phyloP scores from a whole-genome alignment of 148 eudicot genomes.

The Rheum nobile region DNA sequence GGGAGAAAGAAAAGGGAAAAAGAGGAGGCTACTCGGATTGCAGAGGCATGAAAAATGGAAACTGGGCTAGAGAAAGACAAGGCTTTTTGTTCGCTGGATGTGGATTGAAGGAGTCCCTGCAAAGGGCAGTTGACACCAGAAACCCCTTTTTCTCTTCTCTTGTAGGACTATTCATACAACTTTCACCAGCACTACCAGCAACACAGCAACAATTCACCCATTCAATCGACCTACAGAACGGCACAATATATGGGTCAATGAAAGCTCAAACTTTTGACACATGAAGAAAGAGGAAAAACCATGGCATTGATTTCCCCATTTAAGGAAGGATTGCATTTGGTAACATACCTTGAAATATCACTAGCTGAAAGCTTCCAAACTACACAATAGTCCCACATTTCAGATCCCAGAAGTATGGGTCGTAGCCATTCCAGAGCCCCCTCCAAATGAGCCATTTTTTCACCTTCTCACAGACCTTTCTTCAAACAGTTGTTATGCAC shows the following conservation, averaged over 20 bases:
- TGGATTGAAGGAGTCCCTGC: conserved; percentile 39
- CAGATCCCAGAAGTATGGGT: conserved; percentile 28
- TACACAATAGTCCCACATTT: conserved; percentile 73
- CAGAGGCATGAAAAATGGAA: conserved; percentile 47
- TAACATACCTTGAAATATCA: conserved; percentile 64
- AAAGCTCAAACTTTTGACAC: background rate
- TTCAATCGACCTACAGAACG: conserved; percentile 46
- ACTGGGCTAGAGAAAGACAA: conserved; percentile 43
- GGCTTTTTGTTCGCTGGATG: conserved; percentile 42
- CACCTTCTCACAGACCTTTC: conserved; percentile 3
- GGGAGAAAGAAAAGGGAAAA: background rate
- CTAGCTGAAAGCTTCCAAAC: conserved; percentile 60
- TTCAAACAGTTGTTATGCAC: conserved; percentile 15
- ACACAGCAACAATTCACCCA: conserved; percentile 68
- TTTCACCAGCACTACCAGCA: conserved; percentile 28
- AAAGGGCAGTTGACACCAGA: conserved; percentile 13
- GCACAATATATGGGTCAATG: background rate
- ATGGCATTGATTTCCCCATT: background rate
- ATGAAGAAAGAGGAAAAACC: background rate
- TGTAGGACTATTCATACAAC: conserved; percentile 10
- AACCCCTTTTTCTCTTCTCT: conserved; percentile 4
- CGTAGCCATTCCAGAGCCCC: conserved; percentile 39
- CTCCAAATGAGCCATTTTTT: conserved; percentile 43
- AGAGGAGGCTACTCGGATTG: conserved; percentile 52
- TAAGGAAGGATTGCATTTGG: background rate